Conservation (phyloP, 2,329 filamentous ascomycete genomes). For the Oidium heveae region DNA sequence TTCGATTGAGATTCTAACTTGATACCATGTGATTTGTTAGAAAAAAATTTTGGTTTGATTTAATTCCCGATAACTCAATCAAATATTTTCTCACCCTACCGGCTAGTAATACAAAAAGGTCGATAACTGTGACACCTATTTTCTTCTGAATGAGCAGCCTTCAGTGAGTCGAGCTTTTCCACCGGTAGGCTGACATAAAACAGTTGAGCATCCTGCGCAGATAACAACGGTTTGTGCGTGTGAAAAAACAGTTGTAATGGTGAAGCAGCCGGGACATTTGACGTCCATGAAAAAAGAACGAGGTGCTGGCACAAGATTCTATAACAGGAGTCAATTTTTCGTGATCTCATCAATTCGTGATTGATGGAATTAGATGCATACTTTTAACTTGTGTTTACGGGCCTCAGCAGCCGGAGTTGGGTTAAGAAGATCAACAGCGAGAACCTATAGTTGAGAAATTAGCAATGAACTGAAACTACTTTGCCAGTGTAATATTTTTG, state of each 20-base stretch:
- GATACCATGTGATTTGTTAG: no score
- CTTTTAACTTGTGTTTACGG: slow-evolving; percentile 99
- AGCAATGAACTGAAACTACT: no score
- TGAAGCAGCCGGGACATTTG: slow-evolving; percentile 99
- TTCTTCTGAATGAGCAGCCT: slow-evolving; percentile 99
- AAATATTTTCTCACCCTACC: no score
- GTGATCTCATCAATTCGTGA: no score
- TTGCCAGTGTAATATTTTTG: no score
- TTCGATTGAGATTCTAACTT: no score
- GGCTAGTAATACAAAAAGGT: neutral
- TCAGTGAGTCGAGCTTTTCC: slow-evolving; percentile 97
- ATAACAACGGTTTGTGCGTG: slow-evolving; percentile 99
- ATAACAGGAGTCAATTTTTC: slow-evolving; percentile 1
- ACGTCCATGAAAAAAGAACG: slow-evolving; percentile 99
- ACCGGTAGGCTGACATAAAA: slow-evolving; percentile 98
- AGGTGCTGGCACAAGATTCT: slow-evolving; percentile 86
- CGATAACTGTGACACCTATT: slow-evolving; percentile 32
- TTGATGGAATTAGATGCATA: slow-evolving; percentile 21
- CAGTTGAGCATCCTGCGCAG: slow-evolving; percentile 98
- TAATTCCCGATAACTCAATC: no score
- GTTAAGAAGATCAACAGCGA: slow-evolving; percentile 99
- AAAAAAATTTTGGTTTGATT: no score
- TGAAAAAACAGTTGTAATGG: slow-evolving; percentile 99
- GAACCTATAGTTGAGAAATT: slow-evolving; percentile 40
- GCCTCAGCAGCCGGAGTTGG: slow-evolving; percentile 91